Conservation (phyloP, 805 yeast species). For the Komagataella kurtzmanii region DNA sequence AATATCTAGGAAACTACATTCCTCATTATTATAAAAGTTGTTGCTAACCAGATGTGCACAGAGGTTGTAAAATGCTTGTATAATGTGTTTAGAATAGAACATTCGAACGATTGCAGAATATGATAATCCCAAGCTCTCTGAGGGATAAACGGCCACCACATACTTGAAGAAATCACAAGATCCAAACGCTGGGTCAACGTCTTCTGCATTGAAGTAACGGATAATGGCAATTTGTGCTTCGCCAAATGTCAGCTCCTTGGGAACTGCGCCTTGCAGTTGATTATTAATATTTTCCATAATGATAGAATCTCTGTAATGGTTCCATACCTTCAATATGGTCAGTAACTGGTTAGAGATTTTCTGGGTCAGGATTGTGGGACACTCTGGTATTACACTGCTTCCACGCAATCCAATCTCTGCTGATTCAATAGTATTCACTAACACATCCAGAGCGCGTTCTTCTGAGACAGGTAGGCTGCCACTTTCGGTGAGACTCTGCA, state of each 20-base stretch:
- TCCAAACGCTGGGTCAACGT: not conserved
- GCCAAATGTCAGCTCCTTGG: not conserved
- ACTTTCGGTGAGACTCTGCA: not conserved
- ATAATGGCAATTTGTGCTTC: not conserved
- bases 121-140: slow-evolving; percentile 26
- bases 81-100: slow-evolving; percentile 38
- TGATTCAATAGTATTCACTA: slow-evolving; percentile 48
- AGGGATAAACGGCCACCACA: slow-evolving; percentile 35
- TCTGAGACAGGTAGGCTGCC: not conserved
- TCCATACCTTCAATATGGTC: slow-evolving; percentile 39
- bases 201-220: not conserved
- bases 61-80: slow-evolving; percentile 25
- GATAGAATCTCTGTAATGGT: slow-evolving; percentile 7
- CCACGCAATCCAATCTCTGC: slow-evolving; percentile 58
- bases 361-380: slow-evolving; percentile 28
- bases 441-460: not conserved
- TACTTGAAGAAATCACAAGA: slow-evolving; percentile 35
- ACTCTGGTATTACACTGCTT: slow-evolving; percentile 13
- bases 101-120: slow-evolving; percentile 33
- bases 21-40: not conserved
- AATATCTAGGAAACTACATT: not conserved
- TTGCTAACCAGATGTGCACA: not conserved
- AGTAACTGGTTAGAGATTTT: slow-evolving; percentile 52
- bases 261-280: not conserved
- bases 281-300: not conserved